These are phyloP conservation scores for Lolium rigidum DNA, from an alignment of 176 grass and related monocot species.

Conservation along the genomic window DNA sequence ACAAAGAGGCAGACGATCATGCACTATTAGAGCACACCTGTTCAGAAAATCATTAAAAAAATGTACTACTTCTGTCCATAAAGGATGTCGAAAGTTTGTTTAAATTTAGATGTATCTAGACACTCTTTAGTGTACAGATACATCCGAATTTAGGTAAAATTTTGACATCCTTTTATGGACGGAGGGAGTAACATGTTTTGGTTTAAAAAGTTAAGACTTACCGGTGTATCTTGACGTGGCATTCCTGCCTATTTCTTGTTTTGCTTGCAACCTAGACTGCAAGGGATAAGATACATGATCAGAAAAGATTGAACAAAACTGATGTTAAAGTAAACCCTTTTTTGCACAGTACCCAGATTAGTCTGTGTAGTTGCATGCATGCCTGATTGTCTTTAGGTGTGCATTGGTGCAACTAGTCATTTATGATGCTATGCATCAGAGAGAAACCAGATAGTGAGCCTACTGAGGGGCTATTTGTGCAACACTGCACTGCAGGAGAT, in stretches of 20 bases:
- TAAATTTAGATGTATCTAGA: too few species aligned
- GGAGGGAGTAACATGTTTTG: not conserved
- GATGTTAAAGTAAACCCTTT: not conserved
- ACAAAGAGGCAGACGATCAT: not conserved
- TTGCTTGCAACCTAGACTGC: conserved; percentile 99
- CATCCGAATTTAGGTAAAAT: too few species aligned
- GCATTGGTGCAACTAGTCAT: conserved; percentile 13
- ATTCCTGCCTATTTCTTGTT: conserved; percentile 96
- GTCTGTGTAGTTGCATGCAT: not conserved
- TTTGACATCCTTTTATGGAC: too few species aligned
- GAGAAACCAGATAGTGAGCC: not conserved
- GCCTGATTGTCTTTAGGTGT: not conserved
- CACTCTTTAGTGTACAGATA: too few species aligned
- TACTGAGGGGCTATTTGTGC: not conserved
- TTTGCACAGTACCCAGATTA: not conserved
- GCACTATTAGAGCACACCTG: not conserved
- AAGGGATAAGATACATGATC: conserved; percentile 41
- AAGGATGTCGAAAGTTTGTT: too few species aligned
- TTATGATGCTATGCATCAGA: not conserved
- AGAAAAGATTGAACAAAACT: conserved; percentile 31
- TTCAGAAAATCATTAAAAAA: not conserved
- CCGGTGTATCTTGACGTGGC: conserved; percentile 88
- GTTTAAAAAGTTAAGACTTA: conserved; percentile 41
- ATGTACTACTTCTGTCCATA: too few species aligned
- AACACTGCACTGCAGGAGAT: not conserved